phyloP scores from a whole-genome alignment of 257 asterid genomes.

The Rhazya stricta region DNA sequence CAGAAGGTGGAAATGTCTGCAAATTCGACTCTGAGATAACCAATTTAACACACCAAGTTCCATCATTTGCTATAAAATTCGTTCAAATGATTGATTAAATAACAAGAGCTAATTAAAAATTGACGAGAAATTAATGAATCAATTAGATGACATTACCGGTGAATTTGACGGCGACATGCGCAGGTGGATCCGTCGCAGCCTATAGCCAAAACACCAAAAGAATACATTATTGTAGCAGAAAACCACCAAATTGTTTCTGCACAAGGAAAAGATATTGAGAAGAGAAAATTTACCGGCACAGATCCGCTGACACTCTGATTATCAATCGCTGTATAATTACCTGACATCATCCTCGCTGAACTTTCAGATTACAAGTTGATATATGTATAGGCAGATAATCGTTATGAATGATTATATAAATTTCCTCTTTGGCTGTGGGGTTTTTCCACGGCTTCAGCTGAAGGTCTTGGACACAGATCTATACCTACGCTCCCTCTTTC shows the following conservation, averaged over 20 bases:
- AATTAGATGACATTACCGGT: constrained; percentile 36
- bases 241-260: background rate
- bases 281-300: constrained; percentile 56
- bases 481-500: constrained; percentile 9
- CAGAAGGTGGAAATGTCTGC: constrained; percentile 90
- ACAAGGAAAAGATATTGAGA: background rate
- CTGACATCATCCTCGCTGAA: constrained; percentile 63
- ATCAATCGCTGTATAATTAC: constrained; percentile 77
- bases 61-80: background rate
- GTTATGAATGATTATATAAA: background rate
- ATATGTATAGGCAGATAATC: background rate
- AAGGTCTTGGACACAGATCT: constrained; percentile 22
- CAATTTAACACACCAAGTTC: constrained; percentile 20
- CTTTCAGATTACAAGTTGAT: background rate
- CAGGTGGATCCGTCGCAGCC: constrained; percentile 75
- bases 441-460: constrained; percentile 10
- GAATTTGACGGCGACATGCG: constrained; percentile 69
- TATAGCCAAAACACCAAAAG: constrained; percentile 20
- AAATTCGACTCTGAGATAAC: constrained; percentile 67
- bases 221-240: background rate
- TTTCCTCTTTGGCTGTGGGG: background rate
- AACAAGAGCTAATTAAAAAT: background rate
- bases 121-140: background rate
- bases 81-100: background rate
- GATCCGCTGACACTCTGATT: constrained; percentile 83